These are phyloP conservation scores for Septoria petroselini DNA, from an alignment of 2,329 filamentous ascomycete genomes.

Conservation along the genomic window DNA sequence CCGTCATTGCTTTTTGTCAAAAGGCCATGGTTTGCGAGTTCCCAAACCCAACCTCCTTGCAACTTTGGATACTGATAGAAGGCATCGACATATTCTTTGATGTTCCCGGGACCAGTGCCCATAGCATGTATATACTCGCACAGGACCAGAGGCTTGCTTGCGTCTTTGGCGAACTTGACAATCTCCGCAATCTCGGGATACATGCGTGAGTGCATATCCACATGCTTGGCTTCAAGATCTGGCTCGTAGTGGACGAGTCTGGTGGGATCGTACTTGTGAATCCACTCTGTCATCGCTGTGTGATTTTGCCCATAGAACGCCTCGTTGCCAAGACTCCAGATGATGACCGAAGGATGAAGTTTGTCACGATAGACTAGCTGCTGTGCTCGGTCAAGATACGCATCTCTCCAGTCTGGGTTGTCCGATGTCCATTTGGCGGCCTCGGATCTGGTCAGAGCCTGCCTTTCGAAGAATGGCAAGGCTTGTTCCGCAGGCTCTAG, in stretches of 20 bases:
- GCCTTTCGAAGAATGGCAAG: slow-evolving; percentile 46
- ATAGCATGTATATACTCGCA: slow-evolving; percentile 62
- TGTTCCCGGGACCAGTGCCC: slow-evolving; percentile 69
- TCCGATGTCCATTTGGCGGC: slow-evolving; percentile 60
- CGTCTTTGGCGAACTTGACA: slow-evolving; percentile 43
- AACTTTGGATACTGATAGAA: slow-evolving; percentile 61
- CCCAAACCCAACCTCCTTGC: slow-evolving; percentile 58
- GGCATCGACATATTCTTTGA: slow-evolving; percentile 64
- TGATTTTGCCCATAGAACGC: slow-evolving; percentile 69
- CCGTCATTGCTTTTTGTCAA: slow-evolving; percentile 41
- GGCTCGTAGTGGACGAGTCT: slow-evolving; percentile 66
- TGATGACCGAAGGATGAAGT: slow-evolving; percentile 66
- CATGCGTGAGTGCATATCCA: slow-evolving; percentile 68
- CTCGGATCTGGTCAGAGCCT: slow-evolving; percentile 53
- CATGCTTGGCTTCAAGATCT: slow-evolving; percentile 56
- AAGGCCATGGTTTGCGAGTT: slow-evolving; percentile 48
- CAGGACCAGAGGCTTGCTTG: slow-evolving; percentile 55
- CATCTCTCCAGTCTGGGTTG: slow-evolving; percentile 59
- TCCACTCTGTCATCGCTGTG: slow-evolving; percentile 63
- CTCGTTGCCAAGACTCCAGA: slow-evolving; percentile 73
- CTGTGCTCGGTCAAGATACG: slow-evolving; percentile 65
- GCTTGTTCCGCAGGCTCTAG: slow-evolving; percentile 51
- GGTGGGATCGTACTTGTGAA: slow-evolving; percentile 56
- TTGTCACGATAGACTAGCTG: slow-evolving; percentile 67
- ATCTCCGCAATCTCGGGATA: slow-evolving; percentile 57